Percentiles rank a stretch among this genome's conserved stretches.
Evolutionary conservation across 495 filamentous ascomycete genomes (phyloP).

Genomic region (Astrothelium macrocarpum): DNA sequence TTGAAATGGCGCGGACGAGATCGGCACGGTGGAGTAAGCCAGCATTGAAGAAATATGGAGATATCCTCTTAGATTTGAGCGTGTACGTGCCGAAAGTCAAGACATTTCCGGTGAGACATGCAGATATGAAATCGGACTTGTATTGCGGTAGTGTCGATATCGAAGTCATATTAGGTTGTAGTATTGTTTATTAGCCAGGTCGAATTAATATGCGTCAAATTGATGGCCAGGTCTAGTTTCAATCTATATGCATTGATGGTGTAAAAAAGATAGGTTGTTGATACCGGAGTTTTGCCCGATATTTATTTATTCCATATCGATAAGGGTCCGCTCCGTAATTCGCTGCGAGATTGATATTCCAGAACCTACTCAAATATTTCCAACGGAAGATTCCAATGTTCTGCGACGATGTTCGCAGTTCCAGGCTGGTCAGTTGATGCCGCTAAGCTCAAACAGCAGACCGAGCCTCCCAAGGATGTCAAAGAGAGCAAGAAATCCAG

Average conservation of each 20-base stretch:
- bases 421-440: slow-evolving; percentile 78
- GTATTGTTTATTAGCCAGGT: too few relatives aligned
- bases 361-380: too few relatives aligned
- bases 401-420: slow-evolving; percentile 72
- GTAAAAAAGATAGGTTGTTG: background rate
- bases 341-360: too few relatives aligned
- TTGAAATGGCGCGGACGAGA: slow-evolving; percentile 61
- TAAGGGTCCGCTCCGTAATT: too few relatives aligned
- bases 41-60: slow-evolving; percentile 98
- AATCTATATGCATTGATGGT: too few relatives aligned
- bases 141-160: slow-evolving; percentile 19
- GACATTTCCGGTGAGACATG: slow-evolving; percentile 61
- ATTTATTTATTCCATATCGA: background rate
- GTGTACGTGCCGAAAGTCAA: slow-evolving; percentile 83
- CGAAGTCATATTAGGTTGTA: background rate
- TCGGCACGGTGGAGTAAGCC: slow-evolving; percentile 71
- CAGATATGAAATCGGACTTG: slow-evolving; percentile 61
- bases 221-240: too few relatives aligned
- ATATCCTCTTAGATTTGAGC: slow-evolving; percentile 84
- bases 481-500: slow-evolving; percentile 25
- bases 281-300: background rate
- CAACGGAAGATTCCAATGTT: background rate
- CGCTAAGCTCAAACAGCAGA: slow-evolving; percentile 60
- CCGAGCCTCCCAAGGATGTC: slow-evolving; percentile 32
- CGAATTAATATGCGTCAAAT: too few relatives aligned